A percentile compares a stretch with the other conserved stretches of the same genome.
Evolutionary conservation across 768 basidiomycete genomes (phyloP).

Genomic region (Tylopilus rubrobrunneus): DNA sequence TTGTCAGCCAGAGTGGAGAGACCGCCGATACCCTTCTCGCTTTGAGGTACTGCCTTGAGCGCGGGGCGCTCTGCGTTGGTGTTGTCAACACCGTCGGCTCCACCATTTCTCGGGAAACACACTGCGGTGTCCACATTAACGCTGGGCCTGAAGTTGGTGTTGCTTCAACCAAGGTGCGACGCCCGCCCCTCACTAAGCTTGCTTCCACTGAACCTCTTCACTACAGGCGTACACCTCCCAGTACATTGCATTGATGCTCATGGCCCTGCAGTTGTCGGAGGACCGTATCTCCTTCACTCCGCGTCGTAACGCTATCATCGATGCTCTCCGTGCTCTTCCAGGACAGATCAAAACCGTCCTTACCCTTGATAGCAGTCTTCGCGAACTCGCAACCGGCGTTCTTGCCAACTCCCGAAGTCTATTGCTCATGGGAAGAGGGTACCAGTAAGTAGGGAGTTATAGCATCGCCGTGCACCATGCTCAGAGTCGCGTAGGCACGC

Average conservation of each 20-base stretch:
- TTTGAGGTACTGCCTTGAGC: conserved; percentile 92
- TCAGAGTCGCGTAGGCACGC: conserved; percentile 56
- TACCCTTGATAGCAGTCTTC: conserved; percentile 67
- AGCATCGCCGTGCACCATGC: not conserved
- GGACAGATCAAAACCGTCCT: conserved; percentile 85
- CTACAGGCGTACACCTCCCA: conserved; percentile 93
- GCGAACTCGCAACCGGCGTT: conserved; percentile 80
- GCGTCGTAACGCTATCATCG: conserved; percentile 90
- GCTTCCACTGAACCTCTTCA: not conserved
- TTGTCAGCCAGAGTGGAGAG: conserved; percentile 97
- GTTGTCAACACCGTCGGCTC: conserved; percentile 99
- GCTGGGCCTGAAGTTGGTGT: conserved; percentile 99
- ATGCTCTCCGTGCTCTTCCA: conserved; percentile 88
- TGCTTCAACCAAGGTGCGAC: conserved; percentile 85
- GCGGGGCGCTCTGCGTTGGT: conserved; percentile 94
- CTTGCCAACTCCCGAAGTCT: conserved; percentile 77
- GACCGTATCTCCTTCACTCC: conserved; percentile 92
- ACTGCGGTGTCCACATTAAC: conserved; percentile 99
- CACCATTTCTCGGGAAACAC: conserved; percentile 95
- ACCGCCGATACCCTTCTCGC: conserved; percentile 98
- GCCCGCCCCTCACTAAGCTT: not conserved
- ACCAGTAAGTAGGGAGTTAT: conserved; percentile 61
- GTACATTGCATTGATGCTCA: conserved; percentile 97
- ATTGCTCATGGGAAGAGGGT: conserved; percentile 96
- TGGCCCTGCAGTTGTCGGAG: conserved; percentile 97